Conservation (phyloP, 169 alveolate species). For the Plasmodium berghei region DNA sequence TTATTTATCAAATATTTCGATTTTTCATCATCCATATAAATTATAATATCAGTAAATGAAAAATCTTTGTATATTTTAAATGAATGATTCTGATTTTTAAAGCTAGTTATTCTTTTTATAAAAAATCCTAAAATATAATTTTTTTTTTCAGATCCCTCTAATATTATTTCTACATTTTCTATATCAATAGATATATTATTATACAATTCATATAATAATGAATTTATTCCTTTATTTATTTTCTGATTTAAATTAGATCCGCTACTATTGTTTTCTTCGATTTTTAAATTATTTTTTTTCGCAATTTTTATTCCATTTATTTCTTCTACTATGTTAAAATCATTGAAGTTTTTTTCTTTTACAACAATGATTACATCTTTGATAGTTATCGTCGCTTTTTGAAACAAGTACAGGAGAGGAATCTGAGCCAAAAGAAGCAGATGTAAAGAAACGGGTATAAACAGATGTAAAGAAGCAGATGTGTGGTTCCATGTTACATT, state of each 20-base stretch:
- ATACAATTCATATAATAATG: conserved; percentile 30
- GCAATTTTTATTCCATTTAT: conserved; percentile 41
- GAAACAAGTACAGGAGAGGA: conserved; percentile 55
- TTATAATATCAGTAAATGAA: conserved; percentile 30
- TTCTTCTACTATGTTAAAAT: conserved; percentile 48
- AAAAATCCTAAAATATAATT: conserved; percentile 32
- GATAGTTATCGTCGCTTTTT: conserved; percentile 41
- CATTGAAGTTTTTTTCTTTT: conserved; percentile 51
- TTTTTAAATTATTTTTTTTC: conserved; percentile 39
- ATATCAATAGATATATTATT: conserved; percentile 65
- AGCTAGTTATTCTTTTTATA: conserved; percentile 21
- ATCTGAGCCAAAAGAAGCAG: background rate
- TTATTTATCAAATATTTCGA: conserved; percentile 33
- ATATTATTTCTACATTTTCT: conserved; percentile 37
- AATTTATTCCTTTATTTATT: conserved; percentile 56
- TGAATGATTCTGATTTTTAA: conserved; percentile 18
- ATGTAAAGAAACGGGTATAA: background rate
- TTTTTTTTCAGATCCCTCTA: conserved; percentile 54
- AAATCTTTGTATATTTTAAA: conserved; percentile 31
- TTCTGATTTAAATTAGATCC: conserved; percentile 20
- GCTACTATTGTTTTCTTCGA: conserved; percentile 30
- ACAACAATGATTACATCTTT: conserved; percentile 53
- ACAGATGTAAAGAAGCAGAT: background rate
- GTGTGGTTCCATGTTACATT: background rate
- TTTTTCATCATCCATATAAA: conserved; percentile 66